phyloP scores from a whole-genome alignment of 2,329 filamentous ascomycete species.

The Aspergillus niger region DNA sequence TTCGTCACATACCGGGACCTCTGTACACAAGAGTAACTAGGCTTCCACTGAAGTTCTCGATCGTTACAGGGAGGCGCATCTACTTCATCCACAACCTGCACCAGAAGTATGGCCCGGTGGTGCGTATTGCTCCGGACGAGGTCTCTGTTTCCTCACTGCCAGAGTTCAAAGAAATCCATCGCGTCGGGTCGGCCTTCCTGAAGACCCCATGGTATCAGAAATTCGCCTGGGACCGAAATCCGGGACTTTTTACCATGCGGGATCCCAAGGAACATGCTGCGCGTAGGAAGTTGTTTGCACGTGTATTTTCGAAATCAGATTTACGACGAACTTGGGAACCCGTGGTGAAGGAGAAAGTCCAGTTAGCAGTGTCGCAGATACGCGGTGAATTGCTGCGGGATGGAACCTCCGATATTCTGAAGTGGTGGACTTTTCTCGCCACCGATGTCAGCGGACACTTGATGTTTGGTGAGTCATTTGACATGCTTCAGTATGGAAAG shows the following conservation, averaged over 20 bases:
- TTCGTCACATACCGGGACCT: constrained; percentile 10
- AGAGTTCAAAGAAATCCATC: constrained; percentile 30
- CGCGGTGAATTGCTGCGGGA: constrained; percentile 19
- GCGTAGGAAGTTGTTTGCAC: constrained; percentile 46
- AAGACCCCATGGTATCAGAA: constrained; percentile 34
- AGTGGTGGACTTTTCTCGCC: constrained; percentile 55
- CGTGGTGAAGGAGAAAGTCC: constrained; percentile 41
- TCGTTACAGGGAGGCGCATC: constrained; percentile 12
- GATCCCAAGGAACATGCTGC: constrained; percentile 43
- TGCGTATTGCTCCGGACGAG: constrained; percentile 27
- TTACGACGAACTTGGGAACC: constrained; percentile 27
- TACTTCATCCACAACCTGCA: constrained; percentile 26
- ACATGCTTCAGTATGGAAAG: constrained; percentile 50
- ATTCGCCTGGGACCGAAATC: constrained; percentile 11
- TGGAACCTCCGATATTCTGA: constrained; percentile 40
- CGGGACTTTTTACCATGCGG: constrained; percentile 43
- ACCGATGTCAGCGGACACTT: constrained; percentile 55
- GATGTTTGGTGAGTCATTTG: constrained; percentile 55
- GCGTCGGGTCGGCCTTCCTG: constrained; percentile 26
- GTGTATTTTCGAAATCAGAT: constrained; percentile 31
- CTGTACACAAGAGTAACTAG: constrained; percentile 9
- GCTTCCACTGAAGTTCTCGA: constrained; percentile 11
- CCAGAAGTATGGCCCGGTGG: constrained; percentile 26
- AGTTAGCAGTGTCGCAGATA: constrained; percentile 47
- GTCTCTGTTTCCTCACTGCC: constrained; percentile 39